Percentiles rank a stretch among this genome's conserved stretches.
Conservation (phyloP, 2,329 filamentous ascomycete species). For the Helotiales sp. region DNA sequence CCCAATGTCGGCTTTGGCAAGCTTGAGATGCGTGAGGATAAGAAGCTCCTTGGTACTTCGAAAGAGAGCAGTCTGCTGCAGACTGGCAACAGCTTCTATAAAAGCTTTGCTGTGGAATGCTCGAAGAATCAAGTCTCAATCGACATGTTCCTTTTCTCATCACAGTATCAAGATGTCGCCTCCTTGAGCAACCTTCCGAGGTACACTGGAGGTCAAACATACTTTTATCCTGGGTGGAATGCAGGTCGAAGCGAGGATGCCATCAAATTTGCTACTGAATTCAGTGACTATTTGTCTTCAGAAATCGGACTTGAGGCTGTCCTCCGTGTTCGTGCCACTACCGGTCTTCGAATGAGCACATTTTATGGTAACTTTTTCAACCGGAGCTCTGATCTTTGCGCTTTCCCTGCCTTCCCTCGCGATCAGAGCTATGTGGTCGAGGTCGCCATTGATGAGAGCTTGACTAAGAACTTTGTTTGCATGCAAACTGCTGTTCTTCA, state of each 20-base stretch:
- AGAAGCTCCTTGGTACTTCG: slow-evolving; percentile 89
- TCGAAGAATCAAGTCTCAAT: slow-evolving; percentile 99
- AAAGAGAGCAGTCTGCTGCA: slow-evolving; percentile 88
- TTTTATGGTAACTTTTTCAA: slow-evolving; percentile 99
- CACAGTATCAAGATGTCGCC: slow-evolving; percentile 95
- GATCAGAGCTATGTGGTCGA: slow-evolving; percentile 98
- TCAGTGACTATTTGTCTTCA: slow-evolving; percentile 93
- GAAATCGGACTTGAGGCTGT: slow-evolving; percentile 97
- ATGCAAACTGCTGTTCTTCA: slow-evolving; percentile 93
- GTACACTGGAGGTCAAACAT: slow-evolving; percentile 96
- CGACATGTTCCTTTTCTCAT: slow-evolving; percentile 96
- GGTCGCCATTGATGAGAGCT: slow-evolving; percentile 93
- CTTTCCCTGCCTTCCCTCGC: slow-evolving; percentile 95
- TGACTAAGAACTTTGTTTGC: slow-evolving; percentile 89
- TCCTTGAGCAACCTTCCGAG: slow-evolving; percentile 92
- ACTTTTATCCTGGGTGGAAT: slow-evolving; percentile 97
- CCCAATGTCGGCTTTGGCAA: slow-evolving; percentile 89
- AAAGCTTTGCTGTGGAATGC: slow-evolving; percentile 97
- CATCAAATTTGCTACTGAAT: slow-evolving; percentile 95
- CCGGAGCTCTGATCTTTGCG: slow-evolving; percentile 93
- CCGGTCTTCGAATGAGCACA: slow-evolving; percentile 91
- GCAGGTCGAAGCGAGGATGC: slow-evolving; percentile 91
- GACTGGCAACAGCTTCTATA: slow-evolving; percentile 95
- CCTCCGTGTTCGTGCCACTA: slow-evolving; percentile 90
- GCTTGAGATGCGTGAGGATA: slow-evolving; percentile 92